A percentile compares a stretch with the other conserved stretches of the same genome.
Evolutionary conservation across 441 rosid genomes (phyloP).

Genomic region (Corymbia calophylla): DNA sequence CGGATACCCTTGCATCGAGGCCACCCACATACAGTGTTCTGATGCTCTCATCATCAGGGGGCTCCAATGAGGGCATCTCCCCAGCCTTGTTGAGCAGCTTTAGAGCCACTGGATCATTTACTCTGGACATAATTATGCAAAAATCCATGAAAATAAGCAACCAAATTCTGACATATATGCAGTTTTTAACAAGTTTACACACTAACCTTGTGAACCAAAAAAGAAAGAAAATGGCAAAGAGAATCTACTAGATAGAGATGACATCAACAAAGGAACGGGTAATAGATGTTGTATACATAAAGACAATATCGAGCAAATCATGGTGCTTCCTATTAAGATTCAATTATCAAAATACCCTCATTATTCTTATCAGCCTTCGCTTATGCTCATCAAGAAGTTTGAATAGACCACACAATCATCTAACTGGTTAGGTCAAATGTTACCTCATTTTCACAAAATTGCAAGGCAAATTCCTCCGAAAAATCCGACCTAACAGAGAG

Average conservation of each 20-base stretch:
- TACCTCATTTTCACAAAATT: not conserved
- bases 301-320: not conserved
- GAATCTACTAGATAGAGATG: not conserved
- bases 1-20: slow-evolving; percentile 73
- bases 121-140: slow-evolving; percentile 32
- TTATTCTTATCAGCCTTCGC: not conserved
- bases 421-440: not conserved
- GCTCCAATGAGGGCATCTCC: slow-evolving; percentile 89
- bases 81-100: slow-evolving; percentile 93
- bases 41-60: slow-evolving; percentile 91
- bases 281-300: not conserved
- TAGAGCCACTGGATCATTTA: slow-evolving; percentile 89
- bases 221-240: not conserved
- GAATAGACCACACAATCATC: not conserved
- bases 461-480: not conserved
- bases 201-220: not conserved
- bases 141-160: not conserved
- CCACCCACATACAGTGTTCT: slow-evolving; percentile 90
- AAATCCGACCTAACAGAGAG: not conserved
- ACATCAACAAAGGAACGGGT: not conserved
- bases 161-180: not conserved
- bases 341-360: not conserved
- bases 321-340: not conserved
- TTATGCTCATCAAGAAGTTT: not conserved
- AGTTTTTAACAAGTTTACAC: not conserved